Evolutionary conservation across 305 asterid species (phyloP).

Genomic region (Rubia balearica): DNA sequence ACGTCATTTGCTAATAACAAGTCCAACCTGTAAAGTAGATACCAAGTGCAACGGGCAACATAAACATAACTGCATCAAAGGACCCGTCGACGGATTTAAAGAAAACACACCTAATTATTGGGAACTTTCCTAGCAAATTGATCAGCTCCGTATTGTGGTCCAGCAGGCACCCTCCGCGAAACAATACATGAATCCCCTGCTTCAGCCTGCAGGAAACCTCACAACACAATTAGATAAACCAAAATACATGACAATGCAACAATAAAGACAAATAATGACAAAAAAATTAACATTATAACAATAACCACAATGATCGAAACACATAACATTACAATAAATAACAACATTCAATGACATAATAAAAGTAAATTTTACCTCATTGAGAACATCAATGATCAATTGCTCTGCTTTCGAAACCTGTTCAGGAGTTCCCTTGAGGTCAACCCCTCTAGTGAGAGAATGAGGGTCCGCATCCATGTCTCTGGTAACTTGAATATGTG

Average conservation of each 20-base stretch:
- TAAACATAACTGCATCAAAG: neutral
- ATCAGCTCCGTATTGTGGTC: constrained; percentile 67
- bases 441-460: constrained; percentile 66
- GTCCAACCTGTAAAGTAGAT: constrained; percentile 60
- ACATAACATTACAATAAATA: neutral
- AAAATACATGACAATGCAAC: neutral
- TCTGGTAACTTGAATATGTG: constrained; percentile 85
- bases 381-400: constrained; percentile 63
- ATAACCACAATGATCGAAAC: no score
- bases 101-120: constrained; percentile 30
- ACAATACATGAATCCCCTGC: constrained; percentile 73
- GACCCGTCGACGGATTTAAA: neutral
- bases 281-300: no score
- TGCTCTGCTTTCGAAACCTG: constrained; percentile 77
- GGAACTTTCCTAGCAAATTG: constrained; percentile 60
- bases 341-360: neutral
- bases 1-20: constrained; percentile 97
- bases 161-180: constrained; percentile 52
- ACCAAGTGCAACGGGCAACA: neutral
- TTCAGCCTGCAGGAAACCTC: constrained; percentile 24
- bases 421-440: constrained; percentile 79
- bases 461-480: constrained; percentile 81
- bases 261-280: neutral
- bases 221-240: neutral
- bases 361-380: constrained; percentile 45